These are phyloP conservation scores for Hortiboletus flavorubellus DNA, from an alignment of 768 basidiomycete genomes.

Conservation along the genomic window DNA sequence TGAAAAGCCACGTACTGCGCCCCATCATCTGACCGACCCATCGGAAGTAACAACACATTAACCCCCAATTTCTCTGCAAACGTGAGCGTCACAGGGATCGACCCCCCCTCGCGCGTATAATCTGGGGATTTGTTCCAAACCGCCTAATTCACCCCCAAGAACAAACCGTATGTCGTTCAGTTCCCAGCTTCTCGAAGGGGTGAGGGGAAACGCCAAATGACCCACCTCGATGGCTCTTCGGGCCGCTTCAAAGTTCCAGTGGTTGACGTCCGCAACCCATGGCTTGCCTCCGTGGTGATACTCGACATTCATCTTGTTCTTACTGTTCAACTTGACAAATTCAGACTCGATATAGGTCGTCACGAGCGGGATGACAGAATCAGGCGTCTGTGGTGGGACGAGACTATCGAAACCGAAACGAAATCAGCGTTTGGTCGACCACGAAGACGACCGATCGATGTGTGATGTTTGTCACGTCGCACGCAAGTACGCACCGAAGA, in stretches of 20 bases:
- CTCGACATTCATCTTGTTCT: conserved; percentile 77
- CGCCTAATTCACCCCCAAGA: conserved; percentile 12
- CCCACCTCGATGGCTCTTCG: conserved; percentile 74
- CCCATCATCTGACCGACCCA: conserved; percentile 94
- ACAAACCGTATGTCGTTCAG: background rate
- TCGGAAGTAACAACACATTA: conserved; percentile 86
- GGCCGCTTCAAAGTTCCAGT: conserved; percentile 94
- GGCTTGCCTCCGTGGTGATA: conserved; percentile 80
- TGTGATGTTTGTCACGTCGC: background rate
- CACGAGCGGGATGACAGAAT: conserved; percentile 68
- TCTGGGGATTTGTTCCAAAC: conserved; percentile 77
- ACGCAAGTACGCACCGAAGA: conserved; percentile 59
- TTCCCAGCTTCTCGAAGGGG: background rate
- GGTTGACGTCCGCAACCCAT: conserved; percentile 81
- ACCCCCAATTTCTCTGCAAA: conserved; percentile 86
- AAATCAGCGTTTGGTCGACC: background rate
- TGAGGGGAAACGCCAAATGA: background rate
- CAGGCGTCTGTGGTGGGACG: conserved; percentile 87
- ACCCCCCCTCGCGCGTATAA: conserved; percentile 88
- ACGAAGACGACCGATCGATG: background rate
- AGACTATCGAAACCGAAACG: conserved; percentile 37
- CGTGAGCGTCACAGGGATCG: conserved; percentile 90
- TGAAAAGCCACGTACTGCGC: conserved; percentile 62
- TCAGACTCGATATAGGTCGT: conserved; percentile 65
- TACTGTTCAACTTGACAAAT: conserved; percentile 81